Conservation (phyloP, 176 grass and related monocot genomes). For the Pontederia crassipes region DNA sequence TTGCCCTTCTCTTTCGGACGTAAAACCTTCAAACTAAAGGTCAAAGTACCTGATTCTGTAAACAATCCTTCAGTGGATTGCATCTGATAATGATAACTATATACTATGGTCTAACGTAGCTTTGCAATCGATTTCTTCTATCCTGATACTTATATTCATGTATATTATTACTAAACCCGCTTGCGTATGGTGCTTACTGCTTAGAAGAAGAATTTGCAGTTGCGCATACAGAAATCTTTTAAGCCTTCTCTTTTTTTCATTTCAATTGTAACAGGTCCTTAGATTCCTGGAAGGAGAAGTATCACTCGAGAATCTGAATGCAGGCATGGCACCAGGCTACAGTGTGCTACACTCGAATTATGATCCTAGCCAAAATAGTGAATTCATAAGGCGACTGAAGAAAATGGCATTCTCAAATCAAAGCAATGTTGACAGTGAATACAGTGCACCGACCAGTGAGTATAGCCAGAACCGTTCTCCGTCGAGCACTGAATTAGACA, state of each 20-base stretch:
- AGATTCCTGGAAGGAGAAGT: slow-evolving; percentile 83
- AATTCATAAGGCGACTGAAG: slow-evolving; percentile 33
- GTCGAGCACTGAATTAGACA: slow-evolving; percentile 30
- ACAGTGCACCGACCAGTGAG: slow-evolving; percentile 51
- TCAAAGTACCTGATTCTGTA: no score
- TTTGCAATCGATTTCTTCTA: no score
- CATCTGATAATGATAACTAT: no score
- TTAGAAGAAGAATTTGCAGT: no score
- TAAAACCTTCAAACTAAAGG: no score
- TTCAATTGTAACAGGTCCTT: slow-evolving; percentile 38
- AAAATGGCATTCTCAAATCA: slow-evolving; percentile 57
- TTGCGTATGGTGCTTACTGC: no score
- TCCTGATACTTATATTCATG: no score
- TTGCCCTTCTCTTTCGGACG: no score
- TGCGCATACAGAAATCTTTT: background rate
- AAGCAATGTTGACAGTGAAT: slow-evolving; percentile 54
- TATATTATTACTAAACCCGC: no score
- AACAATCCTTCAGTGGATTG: no score
- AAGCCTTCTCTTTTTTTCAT: background rate
- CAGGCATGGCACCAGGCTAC: slow-evolving; percentile 47
- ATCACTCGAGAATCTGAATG: slow-evolving; percentile 67
- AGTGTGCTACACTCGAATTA: slow-evolving; percentile 35
- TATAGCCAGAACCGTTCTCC: slow-evolving; percentile 34
- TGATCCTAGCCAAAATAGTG: slow-evolving; percentile 16
- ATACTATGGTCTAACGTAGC: no score